These are phyloP conservation scores for Trichocomaceae sp. DNA, from an alignment of 2,329 filamentous ascomycete species.

Conservation along the genomic window DNA sequence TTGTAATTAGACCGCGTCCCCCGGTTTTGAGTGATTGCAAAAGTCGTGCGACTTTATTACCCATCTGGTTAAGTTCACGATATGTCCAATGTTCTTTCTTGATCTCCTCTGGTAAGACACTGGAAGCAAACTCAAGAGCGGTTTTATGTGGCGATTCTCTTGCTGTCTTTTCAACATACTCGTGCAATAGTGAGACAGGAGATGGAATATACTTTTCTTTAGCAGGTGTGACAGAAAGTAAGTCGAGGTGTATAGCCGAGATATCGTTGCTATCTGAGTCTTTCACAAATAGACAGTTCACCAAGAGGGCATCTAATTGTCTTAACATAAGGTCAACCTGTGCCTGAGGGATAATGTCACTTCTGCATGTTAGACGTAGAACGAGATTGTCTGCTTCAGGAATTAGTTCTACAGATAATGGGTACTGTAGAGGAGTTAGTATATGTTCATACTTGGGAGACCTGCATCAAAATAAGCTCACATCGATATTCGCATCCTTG, in stretches of 20 bases:
- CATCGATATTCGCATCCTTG: conserved; percentile 64
- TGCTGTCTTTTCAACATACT: conserved; percentile 67
- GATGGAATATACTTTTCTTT: conserved; percentile 52
- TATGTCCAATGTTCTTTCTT: conserved; percentile 64
- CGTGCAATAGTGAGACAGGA: conserved; percentile 59
- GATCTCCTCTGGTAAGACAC: conserved; percentile 44
- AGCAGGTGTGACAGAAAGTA: conserved; percentile 61
- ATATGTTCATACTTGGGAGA: neutral
- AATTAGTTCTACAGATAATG: conserved; percentile 73
- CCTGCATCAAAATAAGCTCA: conserved; percentile 20
- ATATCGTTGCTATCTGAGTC: conserved; percentile 37
- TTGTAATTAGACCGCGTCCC: conserved; percentile 59
- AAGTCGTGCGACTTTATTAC: conserved; percentile 65
- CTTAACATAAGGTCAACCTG: conserved; percentile 62
- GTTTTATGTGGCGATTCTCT: conserved; percentile 48
- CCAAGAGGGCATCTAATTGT: conserved; percentile 66
- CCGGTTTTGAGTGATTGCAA: conserved; percentile 46
- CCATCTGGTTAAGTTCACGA: conserved; percentile 60
- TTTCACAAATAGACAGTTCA: conserved; percentile 50
- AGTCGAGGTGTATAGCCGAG: conserved; percentile 20
- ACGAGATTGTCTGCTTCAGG: conserved; percentile 47
- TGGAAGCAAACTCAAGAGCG: conserved; percentile 69
- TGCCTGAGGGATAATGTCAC: conserved; percentile 57
- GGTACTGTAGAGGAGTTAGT: conserved; percentile 46
- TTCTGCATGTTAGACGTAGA: conserved; percentile 61